These are phyloP conservation scores for Candida dubliniensis DNA, from an alignment of 1,139 yeast genomes.

Conservation along the genomic window DNA sequence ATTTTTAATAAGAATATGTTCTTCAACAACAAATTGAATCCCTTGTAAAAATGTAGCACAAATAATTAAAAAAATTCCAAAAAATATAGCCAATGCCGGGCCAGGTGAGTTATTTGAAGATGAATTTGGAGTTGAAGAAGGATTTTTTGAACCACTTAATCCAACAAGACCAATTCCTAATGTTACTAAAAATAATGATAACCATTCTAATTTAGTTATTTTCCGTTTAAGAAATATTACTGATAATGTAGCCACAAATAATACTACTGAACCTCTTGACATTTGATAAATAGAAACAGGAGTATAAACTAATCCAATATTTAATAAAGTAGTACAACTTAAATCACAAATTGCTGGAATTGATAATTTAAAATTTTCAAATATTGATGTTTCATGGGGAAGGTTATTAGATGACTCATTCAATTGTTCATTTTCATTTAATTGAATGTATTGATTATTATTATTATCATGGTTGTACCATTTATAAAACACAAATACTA, in stretches of 20 bases:
- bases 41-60: conserved; percentile 70
- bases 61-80: conserved; percentile 62
- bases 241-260: conserved; percentile 75
- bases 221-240: conserved; percentile 59
- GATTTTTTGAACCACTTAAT: conserved; percentile 52
- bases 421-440: conserved; percentile 15
- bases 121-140: conserved; percentile 5
- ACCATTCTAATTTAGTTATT: conserved; percentile 68
- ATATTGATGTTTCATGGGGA: conserved; percentile 18
- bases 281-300: conserved; percentile 87
- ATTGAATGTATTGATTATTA: conserved; percentile 20
- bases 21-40: conserved; percentile 76
- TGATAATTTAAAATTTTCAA: conserved; percentile 35
- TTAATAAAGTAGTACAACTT: conserved; percentile 71
- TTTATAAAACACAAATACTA: conserved; percentile 36
- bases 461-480: conserved; percentile 20
- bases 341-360: conserved; percentile 75
- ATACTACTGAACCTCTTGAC: conserved; percentile 77
- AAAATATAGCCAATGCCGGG: conserved; percentile 33
- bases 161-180: conserved; percentile 76
- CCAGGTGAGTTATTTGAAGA: conserved; percentile 11
- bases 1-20: conserved; percentile 57
- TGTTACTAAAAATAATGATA: conserved; percentile 58
- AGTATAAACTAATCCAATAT: conserved; percentile 69
- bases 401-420: no score